Conservation (phyloP, 768 basidiomycete genomes). For the Clathrus columnatus region DNA sequence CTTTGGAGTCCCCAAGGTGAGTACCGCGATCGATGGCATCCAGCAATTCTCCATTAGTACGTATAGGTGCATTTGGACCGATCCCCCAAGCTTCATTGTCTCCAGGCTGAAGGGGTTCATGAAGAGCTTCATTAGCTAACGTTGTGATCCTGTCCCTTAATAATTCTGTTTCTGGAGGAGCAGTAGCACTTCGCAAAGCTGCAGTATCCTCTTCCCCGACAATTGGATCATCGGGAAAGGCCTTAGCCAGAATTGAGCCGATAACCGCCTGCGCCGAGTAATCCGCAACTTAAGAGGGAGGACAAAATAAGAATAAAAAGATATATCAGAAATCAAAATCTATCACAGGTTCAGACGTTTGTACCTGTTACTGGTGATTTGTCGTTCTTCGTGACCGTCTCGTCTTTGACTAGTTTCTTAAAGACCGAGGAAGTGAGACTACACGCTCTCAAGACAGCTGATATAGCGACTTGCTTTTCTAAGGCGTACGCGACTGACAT, state of each 20-base stretch:
- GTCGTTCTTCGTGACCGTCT: constrained; percentile 84
- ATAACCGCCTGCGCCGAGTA: constrained; percentile 91
- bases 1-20: constrained; percentile 57
- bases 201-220: constrained; percentile 93
- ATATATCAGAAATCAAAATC: neutral
- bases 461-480: constrained; percentile 76
- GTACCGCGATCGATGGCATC: constrained; percentile 83
- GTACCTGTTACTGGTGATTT: constrained; percentile 85
- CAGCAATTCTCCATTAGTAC: constrained; percentile 53
- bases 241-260: constrained; percentile 61
- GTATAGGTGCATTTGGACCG: constrained; percentile 43
- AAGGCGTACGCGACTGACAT: constrained; percentile 49
- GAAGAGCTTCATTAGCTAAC: constrained; percentile 76
- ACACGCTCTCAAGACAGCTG: constrained; percentile 84
- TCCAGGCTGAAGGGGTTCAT: constrained; percentile 40
- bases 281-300: constrained; percentile 65
- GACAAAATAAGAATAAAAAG: neutral
- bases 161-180: constrained; percentile 26
- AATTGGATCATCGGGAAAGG: constrained; percentile 81
- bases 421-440: constrained; percentile 79
- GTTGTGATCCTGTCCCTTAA: constrained; percentile 62
- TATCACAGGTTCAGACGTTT: too few relatives aligned
- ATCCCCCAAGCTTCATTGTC: constrained; percentile 67
- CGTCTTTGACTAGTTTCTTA: constrained; percentile 72
- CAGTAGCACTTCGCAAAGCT: constrained; percentile 43